Conservation (phyloP, 2,329 filamentous ascomycete genomes). For the Fusarium veterinarium region DNA sequence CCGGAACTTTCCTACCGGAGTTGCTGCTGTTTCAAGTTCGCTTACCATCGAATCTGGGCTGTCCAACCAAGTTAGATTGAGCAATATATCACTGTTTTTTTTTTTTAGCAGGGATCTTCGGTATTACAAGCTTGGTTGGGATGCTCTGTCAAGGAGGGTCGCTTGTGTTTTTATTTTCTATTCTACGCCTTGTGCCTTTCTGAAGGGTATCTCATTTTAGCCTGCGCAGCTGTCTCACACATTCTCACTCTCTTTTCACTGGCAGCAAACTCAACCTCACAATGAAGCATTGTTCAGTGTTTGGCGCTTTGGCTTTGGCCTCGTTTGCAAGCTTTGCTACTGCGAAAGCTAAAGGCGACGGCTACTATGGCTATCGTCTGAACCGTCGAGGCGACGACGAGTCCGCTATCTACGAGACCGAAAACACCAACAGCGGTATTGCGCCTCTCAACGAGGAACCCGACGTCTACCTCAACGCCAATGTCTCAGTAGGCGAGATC, state of each 20-base stretch:
- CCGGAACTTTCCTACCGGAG: conserved; percentile 1
- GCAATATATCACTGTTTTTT: neutral
- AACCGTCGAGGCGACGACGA: conserved; percentile 22
- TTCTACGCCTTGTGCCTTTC: neutral
- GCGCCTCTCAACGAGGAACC: conserved; percentile 19
- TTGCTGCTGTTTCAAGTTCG: conserved; percentile 17
- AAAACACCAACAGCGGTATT: conserved; percentile 23
- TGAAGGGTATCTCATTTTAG: neutral
- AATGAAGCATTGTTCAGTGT: conserved; percentile 16
- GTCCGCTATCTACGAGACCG: conserved; percentile 26
- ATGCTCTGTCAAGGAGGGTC: neutral
- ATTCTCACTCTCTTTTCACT: neutral
- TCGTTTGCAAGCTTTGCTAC: neutral
- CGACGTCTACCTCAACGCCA: conserved; percentile 23
- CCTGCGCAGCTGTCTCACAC: neutral
- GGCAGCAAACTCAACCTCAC: neutral
- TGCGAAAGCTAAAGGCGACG: conserved; percentile 21
- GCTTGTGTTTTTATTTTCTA: conserved; percentile 15
- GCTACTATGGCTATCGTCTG: conserved; percentile 24
- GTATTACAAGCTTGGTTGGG: neutral
- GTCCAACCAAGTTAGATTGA: neutral
- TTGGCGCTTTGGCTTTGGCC: conserved; percentile 7
- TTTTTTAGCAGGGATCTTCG: neutral
- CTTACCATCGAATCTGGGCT: neutral
- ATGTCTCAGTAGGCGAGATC: conserved; percentile 23